phyloP scores from a whole-genome alignment of 2,329 filamentous ascomycete genomes.

The Aspergillus luchuensis region DNA sequence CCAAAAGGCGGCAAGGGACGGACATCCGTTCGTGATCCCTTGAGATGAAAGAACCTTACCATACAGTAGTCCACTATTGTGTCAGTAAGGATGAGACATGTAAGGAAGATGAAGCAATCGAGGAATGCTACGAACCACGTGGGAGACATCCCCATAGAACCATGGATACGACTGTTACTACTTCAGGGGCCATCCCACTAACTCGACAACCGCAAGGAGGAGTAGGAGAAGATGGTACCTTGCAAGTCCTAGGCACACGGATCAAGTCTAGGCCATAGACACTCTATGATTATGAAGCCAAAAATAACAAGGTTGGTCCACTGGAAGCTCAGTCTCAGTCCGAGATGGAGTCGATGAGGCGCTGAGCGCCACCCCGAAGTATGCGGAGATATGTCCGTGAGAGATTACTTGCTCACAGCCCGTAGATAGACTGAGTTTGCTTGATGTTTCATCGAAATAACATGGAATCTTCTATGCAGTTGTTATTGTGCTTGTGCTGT shows the following conservation, averaged over 20 bases:
- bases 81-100: neutral
- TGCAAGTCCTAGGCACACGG: neutral
- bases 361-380: neutral
- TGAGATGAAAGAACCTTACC: neutral
- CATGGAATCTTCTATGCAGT: too few relatives aligned
- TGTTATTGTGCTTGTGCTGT: too few relatives aligned
- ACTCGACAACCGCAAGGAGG: neutral
- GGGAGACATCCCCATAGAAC: neutral
- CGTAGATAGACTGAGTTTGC: too few relatives aligned
- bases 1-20: neutral
- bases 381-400: neutral
- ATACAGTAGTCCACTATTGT: neutral
- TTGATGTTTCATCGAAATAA: too few relatives aligned
- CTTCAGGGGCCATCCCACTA: neutral
- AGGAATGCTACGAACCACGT: slow-evolving; percentile 2
- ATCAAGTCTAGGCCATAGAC: neutral
- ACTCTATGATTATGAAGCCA: neutral
- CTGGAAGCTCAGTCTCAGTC: neutral
- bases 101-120: neutral
- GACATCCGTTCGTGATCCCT: neutral
- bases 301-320: neutral
- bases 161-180: neutral
- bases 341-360: neutral
- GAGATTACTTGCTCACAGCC: neutral
- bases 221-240: neutral